Evolutionary conservation across 2,329 filamentous ascomycete genomes (phyloP), one percentile per base, ranked within the genome.

Genomic region (Raffaelea albimanens): DNA sequence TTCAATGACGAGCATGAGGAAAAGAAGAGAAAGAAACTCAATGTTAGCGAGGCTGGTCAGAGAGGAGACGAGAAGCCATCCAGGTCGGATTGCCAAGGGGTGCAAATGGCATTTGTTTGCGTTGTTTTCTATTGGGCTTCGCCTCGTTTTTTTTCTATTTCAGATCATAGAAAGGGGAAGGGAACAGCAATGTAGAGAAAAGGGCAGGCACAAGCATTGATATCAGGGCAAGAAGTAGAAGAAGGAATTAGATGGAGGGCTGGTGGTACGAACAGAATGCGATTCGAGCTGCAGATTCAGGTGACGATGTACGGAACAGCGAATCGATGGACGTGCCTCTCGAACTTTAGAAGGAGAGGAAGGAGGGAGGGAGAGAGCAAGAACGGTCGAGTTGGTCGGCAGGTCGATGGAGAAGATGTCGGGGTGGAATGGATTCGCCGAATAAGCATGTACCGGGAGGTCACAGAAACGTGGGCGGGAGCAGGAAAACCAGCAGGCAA

Each of bases 1-100:
- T 61, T 73, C 64, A 52, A 73, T 66, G 56, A 77, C 76, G 61
- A 78, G 72, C 69, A 76, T 73, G 44, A 33, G n/a, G 20, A n/a
- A 19, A 40, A 29, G 25, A 29, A 29, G 13, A 29, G 25, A 7
- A 29, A 29, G 13, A 25, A 14, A 16, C 18, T 16, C 5, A 29
- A 21, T 9, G 41, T 43, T 31, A 47, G 45, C 23, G 23, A 40
- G 9, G 8, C 3, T 29, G 45, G 13, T 29, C 25, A 13, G 13
- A 7, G 25, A 29, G 25, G 25, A 29, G 25, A 29, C 13, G 25
- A 13, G 7, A 29, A 29, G 7, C 25, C 25, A 29, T 29, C 13
- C 25, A 29, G 25, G 25, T 29, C 25, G n/a, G n/a, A 29, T 7
- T 29, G 25, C 25, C 25, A 29, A 29, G 25, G 13, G 7, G 25